Conservation (phyloP, 2,329 filamentous ascomycete genomes). For the Botrytis hyacinthi region DNA sequence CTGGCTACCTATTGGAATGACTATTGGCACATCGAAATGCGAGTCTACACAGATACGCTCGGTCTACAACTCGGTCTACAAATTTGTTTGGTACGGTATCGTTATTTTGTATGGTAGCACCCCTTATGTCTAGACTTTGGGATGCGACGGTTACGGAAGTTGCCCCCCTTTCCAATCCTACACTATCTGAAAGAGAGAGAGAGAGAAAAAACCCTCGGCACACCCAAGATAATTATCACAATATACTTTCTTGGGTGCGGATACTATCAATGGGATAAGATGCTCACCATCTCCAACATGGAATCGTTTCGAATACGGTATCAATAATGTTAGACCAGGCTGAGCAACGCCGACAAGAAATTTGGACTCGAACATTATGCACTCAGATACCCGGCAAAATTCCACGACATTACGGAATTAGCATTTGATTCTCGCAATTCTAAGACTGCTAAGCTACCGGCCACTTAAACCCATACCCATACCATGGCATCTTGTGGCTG, state of each 20-base stretch:
- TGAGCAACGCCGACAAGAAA: conserved; percentile 17
- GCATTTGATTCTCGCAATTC: conserved; percentile 17
- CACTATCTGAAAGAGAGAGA: neutral
- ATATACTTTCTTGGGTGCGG: conserved; percentile 13
- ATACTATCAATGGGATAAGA: conserved; percentile 12
- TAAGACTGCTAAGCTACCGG: conserved; percentile 21
- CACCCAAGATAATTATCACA: conserved; percentile 8
- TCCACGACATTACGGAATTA: conserved; percentile 24
- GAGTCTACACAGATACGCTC: conserved; percentile 11
- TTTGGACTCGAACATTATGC: conserved; percentile 25
- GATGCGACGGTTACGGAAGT: conserved; percentile 5
- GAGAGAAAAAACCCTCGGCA: conserved; percentile 8
- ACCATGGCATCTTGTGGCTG: conserved; percentile 30
- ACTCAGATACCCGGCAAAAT: conserved; percentile 31
- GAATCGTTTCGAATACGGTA: conserved; percentile 16
- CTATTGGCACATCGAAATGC: conserved; percentile 13
- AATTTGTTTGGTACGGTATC: conserved; percentile 11
- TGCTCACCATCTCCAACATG: conserved; percentile 12
- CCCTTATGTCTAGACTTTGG: conserved; percentile 8
- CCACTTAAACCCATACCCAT: conserved; percentile 14
- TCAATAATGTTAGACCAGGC: conserved; percentile 18
- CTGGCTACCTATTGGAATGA: conserved; percentile 15
- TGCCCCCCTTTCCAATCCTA: conserved; percentile 12
- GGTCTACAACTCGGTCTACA: conserved; percentile 10
- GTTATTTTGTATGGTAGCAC: conserved; percentile 10